phyloP scores from a whole-genome alignment of 225 moss, liverwort and hornwort genomes.

The Ulota crispa region DNA sequence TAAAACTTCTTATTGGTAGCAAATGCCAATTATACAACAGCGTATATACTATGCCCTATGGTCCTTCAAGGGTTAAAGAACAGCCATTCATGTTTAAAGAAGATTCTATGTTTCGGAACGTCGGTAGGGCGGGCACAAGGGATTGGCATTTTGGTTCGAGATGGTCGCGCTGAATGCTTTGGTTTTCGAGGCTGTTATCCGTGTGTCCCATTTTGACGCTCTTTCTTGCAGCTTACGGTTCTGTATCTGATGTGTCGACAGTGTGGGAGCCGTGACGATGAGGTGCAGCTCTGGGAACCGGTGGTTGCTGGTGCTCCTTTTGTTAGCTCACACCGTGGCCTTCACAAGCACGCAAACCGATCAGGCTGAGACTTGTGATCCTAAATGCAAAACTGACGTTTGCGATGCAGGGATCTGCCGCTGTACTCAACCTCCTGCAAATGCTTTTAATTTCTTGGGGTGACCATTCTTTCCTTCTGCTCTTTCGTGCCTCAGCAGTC shows the following conservation, averaged over 20 bases:
- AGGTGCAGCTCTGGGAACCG: constrained; percentile 38
- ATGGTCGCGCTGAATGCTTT: neutral
- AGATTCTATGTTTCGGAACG: neutral
- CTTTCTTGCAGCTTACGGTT: constrained; percentile 13
- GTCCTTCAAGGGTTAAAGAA: too few species aligned
- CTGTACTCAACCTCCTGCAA: constrained; percentile 26
- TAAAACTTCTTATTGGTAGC: too few species aligned
- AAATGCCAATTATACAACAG: too few species aligned
- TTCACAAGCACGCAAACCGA: constrained; percentile 28
- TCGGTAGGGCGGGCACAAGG: neutral
- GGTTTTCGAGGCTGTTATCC: neutral
- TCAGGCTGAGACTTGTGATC: neutral
- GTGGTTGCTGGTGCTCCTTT: constrained; percentile 34
- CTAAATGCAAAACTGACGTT: constrained; percentile 30
- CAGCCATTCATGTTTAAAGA: neutral
- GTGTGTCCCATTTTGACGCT: neutral
- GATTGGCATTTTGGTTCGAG: neutral
- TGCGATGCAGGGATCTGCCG: constrained; percentile 51
- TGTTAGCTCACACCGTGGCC: constrained; percentile 37
- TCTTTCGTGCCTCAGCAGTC: neutral
- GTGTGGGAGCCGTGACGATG: constrained; percentile 35
- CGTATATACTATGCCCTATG: too few species aligned
- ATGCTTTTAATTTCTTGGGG: constrained; percentile 38
- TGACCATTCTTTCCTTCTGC: constrained; percentile 27
- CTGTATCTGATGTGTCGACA: constrained; percentile 21